These are phyloP conservation scores for Polychaeton citri DNA, from an alignment of 2,329 filamentous ascomycete genomes.

Conservation along the genomic window DNA sequence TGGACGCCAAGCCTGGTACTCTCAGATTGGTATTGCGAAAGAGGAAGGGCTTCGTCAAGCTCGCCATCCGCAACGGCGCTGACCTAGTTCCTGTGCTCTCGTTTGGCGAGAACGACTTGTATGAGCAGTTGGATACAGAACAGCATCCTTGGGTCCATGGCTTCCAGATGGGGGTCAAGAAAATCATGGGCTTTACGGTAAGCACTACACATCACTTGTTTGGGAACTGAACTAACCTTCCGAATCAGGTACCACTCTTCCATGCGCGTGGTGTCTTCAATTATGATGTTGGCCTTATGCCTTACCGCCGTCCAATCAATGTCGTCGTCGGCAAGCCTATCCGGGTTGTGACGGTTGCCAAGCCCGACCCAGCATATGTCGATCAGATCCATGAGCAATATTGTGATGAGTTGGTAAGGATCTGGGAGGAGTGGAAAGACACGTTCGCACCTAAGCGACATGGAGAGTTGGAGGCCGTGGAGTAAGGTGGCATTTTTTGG, in stretches of 20 bases:
- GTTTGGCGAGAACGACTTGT: slow-evolving; percentile 93
- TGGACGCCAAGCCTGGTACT: slow-evolving; percentile 70
- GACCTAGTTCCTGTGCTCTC: slow-evolving; percentile 84
- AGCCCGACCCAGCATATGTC: slow-evolving; percentile 62
- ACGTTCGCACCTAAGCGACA: slow-evolving; percentile 51
- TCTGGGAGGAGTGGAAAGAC: slow-evolving; percentile 71
- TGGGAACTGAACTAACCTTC: too few species aligned
- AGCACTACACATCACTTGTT: not conserved
- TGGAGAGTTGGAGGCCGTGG: slow-evolving; percentile 55
- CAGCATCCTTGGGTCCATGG: slow-evolving; percentile 68
- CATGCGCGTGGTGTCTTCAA: slow-evolving; percentile 91
- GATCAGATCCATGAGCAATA: slow-evolving; percentile 71
- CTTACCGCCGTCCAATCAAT: slow-evolving; percentile 76
- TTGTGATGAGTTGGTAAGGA: slow-evolving; percentile 55
- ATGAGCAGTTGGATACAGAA: slow-evolving; percentile 72
- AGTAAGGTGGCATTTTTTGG: slow-evolving; percentile 25
- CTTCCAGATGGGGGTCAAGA: slow-evolving; percentile 72
- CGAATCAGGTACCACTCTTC: slow-evolving; percentile 77
- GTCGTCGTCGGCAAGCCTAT: slow-evolving; percentile 81
- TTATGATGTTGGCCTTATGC: slow-evolving; percentile 93
- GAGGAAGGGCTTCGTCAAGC: slow-evolving; percentile 85
- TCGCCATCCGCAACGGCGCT: slow-evolving; percentile 82
- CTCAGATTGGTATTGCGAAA: slow-evolving; percentile 67
- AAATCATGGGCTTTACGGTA: slow-evolving; percentile 72
- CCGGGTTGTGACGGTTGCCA: slow-evolving; percentile 47